These are phyloP conservation scores for Talaromyces piceae DNA, from an alignment of 2,329 filamentous ascomycete species.

Conservation along the genomic window DNA sequence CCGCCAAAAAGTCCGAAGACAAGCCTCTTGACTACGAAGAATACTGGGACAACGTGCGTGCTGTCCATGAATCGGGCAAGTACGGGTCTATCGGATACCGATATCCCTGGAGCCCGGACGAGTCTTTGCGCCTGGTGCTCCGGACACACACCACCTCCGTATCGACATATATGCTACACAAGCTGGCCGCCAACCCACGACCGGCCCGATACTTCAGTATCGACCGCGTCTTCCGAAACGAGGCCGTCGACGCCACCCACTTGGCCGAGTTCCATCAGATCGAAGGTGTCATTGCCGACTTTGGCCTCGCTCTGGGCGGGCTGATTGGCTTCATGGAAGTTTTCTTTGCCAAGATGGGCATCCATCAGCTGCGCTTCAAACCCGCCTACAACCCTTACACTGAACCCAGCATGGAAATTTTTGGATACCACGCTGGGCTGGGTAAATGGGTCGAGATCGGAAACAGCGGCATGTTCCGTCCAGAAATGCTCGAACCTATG, in stretches of 20 bases:
- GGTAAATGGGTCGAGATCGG: conserved; percentile 94
- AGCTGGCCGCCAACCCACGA: conserved; percentile 73
- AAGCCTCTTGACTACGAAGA: conserved; percentile 61
- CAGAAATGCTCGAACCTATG: conserved; percentile 95
- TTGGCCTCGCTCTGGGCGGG: conserved; percentile 82
- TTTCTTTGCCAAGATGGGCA: conserved; percentile 96
- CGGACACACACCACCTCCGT: conserved; percentile 95
- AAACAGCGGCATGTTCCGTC: conserved; percentile 97
- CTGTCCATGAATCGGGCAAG: conserved; percentile 84
- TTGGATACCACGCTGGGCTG: conserved; percentile 84
- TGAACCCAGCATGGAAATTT: conserved; percentile 97
- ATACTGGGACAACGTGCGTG: conserved; percentile 81
- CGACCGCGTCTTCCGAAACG: conserved; percentile 95
- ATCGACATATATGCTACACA: conserved; percentile 83
- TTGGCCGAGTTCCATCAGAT: conserved; percentile 98
- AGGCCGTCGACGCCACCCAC: conserved; percentile 94
- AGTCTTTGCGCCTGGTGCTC: conserved; percentile 78
- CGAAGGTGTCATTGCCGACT: conserved; percentile 97
- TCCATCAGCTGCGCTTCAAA: conserved; percentile 83
- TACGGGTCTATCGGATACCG: conserved; percentile 95
- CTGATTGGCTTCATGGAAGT: conserved; percentile 90
- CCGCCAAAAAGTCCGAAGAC: conserved; percentile 42
- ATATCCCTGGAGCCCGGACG: conserved; percentile 85
- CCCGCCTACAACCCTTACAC: conserved; percentile 95
- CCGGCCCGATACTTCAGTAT: conserved; percentile 98